Conservation (phyloP, 768 basidiomycete genomes). For the Auriscalpium vulgare region DNA sequence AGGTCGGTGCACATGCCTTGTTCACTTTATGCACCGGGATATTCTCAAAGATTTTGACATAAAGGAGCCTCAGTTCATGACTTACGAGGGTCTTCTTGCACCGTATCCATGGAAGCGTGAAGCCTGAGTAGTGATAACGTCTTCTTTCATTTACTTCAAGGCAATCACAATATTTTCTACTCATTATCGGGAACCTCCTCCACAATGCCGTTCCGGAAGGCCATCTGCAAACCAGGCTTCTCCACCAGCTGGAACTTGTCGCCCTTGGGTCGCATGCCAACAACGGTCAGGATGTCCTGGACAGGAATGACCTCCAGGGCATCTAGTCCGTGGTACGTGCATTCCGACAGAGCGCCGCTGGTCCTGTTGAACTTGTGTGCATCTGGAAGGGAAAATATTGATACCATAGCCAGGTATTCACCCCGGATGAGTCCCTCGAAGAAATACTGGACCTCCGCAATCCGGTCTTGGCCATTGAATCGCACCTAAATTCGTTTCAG, state of each 20-base stretch:
- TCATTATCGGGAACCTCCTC: no score
- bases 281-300: neutral
- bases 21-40: no score
- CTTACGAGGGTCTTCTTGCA: no score
- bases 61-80: no score
- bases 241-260: neutral
- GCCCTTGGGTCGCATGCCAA: conserved; percentile 5
- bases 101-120: no score
- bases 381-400: conserved; percentile 8
- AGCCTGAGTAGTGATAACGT: no score
- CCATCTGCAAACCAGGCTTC: neutral
- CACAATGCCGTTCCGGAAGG: no score
- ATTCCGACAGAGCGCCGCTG: conserved; percentile 2
- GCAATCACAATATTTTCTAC: no score
- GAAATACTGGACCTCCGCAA: conserved; percentile 10
- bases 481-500: no score
- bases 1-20: no score
- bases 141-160: no score
- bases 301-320: conserved; percentile 1
- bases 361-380: conserved; percentile 2
- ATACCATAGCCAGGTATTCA: conserved; percentile 6
- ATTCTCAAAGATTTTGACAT: no score
- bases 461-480: neutral
- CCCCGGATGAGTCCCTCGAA: neutral
- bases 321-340: conserved; percentile 1